A percentile compares a stretch with the other conserved stretches of the same genome.
Conservation (phyloP, 371 early-diverging fungal species). For the Mucor mucedo region DNA sequence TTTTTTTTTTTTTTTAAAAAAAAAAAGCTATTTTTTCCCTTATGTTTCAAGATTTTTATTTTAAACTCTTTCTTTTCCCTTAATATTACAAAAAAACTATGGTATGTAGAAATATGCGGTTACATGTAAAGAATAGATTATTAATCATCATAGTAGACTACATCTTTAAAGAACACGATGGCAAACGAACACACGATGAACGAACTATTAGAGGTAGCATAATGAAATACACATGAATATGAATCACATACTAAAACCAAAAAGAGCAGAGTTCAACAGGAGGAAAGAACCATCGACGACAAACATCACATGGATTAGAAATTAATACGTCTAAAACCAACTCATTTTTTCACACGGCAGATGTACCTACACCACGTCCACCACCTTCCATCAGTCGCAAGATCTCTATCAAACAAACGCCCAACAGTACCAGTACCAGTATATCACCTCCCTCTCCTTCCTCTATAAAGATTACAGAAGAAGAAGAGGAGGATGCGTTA, state of each 20-base stretch:
- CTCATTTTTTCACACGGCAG: slow-evolving; percentile 40
- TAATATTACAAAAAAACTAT: not conserved
- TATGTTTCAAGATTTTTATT: not conserved
- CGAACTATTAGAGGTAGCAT: too few relatives aligned
- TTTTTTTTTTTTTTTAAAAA: not conserved
- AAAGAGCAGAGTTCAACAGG: not conserved
- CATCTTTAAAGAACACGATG: not conserved
- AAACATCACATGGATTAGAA: slow-evolving; percentile 42
- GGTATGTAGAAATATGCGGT: not conserved
- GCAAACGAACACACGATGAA: not conserved
- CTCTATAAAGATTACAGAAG: slow-evolving; percentile 1
- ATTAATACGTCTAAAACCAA: slow-evolving; percentile 48
- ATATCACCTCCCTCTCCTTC: slow-evolving; percentile 16
- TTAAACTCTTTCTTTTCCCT: not conserved
- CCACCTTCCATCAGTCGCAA: slow-evolving; percentile 42
- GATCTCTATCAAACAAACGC: slow-evolving; percentile 26
- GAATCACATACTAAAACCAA: not conserved
- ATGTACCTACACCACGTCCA: slow-evolving; percentile 41
- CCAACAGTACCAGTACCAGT: not conserved
- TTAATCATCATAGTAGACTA: not conserved
- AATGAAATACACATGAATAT: not conserved
- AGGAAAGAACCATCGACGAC: slow-evolving; percentile 29
- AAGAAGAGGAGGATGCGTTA: slow-evolving; percentile 6
- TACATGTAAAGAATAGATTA: not conserved
- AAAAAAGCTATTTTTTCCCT: not conserved